Base-by-base conservation (phyloP, 2,329 filamentous ascomycete species). In the Colletotrichum sp. region DNA sequence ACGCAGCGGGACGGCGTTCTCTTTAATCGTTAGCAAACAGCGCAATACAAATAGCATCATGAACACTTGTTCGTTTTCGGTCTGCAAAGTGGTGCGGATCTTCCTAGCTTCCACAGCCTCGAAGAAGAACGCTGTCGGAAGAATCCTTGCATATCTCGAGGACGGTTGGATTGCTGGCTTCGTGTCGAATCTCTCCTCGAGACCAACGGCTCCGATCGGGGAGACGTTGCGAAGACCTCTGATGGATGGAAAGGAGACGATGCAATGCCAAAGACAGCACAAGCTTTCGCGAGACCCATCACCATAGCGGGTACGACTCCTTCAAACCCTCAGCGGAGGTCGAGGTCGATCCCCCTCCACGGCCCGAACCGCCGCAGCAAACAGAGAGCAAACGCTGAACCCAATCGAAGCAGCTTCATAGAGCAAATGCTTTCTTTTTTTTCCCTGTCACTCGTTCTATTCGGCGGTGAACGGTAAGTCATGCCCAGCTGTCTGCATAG, bases 231-330 rank as follows among this genome's bases (percentile, higher is more conserved):
- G 0, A 21, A 12, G 5, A 6, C 44, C 1, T 6, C 44, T 49
- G 18, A 13, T 13, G 6, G 18, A 49, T 49, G 44, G 44, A 49
- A 49, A 21, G 10, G 18, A 49, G n/a, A 13, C n/a, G 0, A n/a
- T 12, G 2, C 5, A 49, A 21, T 13, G 0, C 9, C 44, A 13
- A 0, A 52, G 44, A 52, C 0, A 52, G n/a, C 12, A 52, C 44
- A 52, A 21, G 10, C 44, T 52, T 13, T 52, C 44, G 44, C 10
- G 7, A n/a, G 10, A 52, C n/a, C 44, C 44, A 52, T 52, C n/a
- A 8, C 10, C 44, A 52, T 7, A 5, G 10, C 10, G 55, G 13
- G 21, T 9, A 18, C 24, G 21, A 57, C n/a, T 57, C 4, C 52
- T 10, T 5, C 55, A 28, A 15, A 28, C 13, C 44, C 44, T 52